Percentiles rank a stretch among this genome's conserved stretches.
These are phyloP conservation scores for Zangia roseola DNA, from an alignment of 768 basidiomycete species.

Conservation along the genomic window DNA sequence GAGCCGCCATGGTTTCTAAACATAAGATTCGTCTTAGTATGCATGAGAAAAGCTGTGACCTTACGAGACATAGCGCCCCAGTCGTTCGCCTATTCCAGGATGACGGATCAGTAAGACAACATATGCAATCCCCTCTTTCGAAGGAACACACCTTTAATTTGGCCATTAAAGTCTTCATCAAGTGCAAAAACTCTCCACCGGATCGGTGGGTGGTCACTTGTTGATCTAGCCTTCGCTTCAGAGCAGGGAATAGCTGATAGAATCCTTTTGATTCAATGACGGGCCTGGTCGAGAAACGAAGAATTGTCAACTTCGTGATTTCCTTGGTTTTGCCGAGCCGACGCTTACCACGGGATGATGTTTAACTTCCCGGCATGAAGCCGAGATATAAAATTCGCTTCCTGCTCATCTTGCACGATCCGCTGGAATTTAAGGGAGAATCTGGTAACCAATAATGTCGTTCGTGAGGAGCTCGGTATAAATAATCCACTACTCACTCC, in stretches of 20 bases:
- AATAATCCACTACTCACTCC: slow-evolving; percentile 55
- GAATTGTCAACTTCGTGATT: not conserved
- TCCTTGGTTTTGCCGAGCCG: not conserved
- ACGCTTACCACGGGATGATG: slow-evolving; percentile 55
- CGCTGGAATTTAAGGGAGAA: slow-evolving; percentile 57
- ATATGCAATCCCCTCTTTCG: not conserved
- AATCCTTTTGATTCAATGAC: slow-evolving; percentile 64
- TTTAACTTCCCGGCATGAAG: slow-evolving; percentile 54
- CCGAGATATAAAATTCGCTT: slow-evolving; percentile 58
- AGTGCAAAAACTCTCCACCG: slow-evolving; percentile 54
- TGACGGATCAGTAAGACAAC: not conserved
- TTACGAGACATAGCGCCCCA: slow-evolving; percentile 64
- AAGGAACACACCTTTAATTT: slow-evolving; percentile 48
- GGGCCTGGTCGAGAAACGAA: slow-evolving; percentile 30
- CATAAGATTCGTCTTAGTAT: not conserved
- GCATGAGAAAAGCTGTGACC: slow-evolving; percentile 12
- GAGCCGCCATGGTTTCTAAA: slow-evolving; percentile 47
- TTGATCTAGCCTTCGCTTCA: slow-evolving; percentile 48
- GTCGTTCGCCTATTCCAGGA: slow-evolving; percentile 49
- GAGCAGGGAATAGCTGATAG: slow-evolving; percentile 49
- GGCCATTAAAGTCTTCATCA: slow-evolving; percentile 64
- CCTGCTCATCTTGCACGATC: slow-evolving; percentile 63
- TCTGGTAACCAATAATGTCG: slow-evolving; percentile 24
- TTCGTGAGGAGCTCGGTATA: not conserved
- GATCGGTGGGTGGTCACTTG: slow-evolving; percentile 48